Percentiles rank a stretch among this genome's conserved stretches.
phyloP scores from a whole-genome alignment of 495 filamentous ascomycete species.

The Articulospora tetracladia region DNA sequence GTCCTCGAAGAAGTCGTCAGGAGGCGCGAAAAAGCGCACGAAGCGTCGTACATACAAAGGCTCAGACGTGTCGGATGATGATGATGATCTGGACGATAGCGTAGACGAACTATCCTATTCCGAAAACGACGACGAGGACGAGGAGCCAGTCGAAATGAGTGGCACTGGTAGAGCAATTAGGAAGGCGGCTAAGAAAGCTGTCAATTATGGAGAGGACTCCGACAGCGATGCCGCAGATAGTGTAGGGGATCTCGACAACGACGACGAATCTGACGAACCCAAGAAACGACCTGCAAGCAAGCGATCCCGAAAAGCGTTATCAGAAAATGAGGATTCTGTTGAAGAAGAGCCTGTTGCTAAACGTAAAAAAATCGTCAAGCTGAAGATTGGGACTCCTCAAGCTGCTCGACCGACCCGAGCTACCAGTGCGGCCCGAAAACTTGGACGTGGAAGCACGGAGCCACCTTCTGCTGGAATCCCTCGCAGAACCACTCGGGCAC shows the following conservation, averaged over 20 bases:
- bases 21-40: constrained; percentile 44
- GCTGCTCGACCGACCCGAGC: constrained; percentile 35
- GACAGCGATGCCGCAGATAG: constrained; percentile 16
- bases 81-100: constrained; percentile 56
- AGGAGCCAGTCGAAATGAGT: constrained; percentile 59
- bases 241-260: constrained; percentile 23
- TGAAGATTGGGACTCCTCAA: constrained; percentile 24
- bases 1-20: constrained; percentile 34
- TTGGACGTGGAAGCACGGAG: constrained; percentile 18
- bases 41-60: constrained; percentile 46
- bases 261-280: constrained; percentile 23
- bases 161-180: constrained; percentile 23
- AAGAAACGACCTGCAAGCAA: constrained; percentile 32
- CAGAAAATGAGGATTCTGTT: constrained; percentile 21
- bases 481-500: constrained; percentile 23
- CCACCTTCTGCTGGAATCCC: constrained; percentile 19
- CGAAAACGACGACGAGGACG: constrained; percentile 53
- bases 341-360: constrained; percentile 19
- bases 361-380: constrained; percentile 31
- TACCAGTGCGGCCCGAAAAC: constrained; percentile 33
- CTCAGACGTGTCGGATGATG: constrained; percentile 68
- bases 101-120: constrained; percentile 53
- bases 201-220: constrained; percentile 36
- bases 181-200: constrained; percentile 30
- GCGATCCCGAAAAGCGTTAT: constrained; percentile 31